These are phyloP conservation scores for Tardiomyces blankii DNA, from an alignment of 1,139 yeast genomes.

Conservation along the genomic window DNA sequence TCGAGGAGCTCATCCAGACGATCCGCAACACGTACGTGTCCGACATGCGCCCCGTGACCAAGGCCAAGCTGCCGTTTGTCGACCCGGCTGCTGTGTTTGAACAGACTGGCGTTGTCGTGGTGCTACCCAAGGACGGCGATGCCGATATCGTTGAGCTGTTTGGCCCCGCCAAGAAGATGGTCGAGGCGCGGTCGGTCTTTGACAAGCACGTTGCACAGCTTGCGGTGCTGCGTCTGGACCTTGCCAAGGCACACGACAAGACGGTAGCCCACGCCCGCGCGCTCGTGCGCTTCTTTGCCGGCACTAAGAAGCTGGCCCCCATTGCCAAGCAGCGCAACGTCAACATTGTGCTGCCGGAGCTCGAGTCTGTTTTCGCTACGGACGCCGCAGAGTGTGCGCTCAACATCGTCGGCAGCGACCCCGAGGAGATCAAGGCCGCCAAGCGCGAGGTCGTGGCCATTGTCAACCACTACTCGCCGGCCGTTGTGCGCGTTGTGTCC, in stretches of 20 bases:
- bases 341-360: conserved; percentile 45
- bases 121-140: conserved; percentile 36
- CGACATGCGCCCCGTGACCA: conserved; percentile 28
- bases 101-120: conserved; percentile 52
- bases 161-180: conserved; percentile 40
- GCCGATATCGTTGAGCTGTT: conserved; percentile 44
- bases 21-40: conserved; percentile 17
- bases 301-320: conserved; percentile 77
- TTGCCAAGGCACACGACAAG: conserved; percentile 81
- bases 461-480: conserved; percentile 68
- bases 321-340: conserved; percentile 47
- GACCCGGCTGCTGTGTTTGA: conserved; percentile 32
- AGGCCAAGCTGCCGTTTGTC: conserved; percentile 38
- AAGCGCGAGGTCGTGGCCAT: conserved; percentile 60
- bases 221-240: conserved; percentile 39
- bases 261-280: conserved; percentile 64
- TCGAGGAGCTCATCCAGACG: conserved; percentile 18
- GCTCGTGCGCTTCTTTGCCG: conserved; percentile 54
- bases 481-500: conserved; percentile 42
- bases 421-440: conserved; percentile 36
- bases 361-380: conserved; percentile 24
- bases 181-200: conserved; percentile 1
- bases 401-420: conserved; percentile 34
- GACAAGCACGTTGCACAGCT: background rate
- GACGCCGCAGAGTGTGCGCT: conserved; percentile 25